A percentile compares a stretch with the other conserved stretches of the same genome.
These are phyloP conservation scores for Lachnellula willkommii DNA, from an alignment of 2,329 filamentous ascomycete genomes.

Conservation along the genomic window DNA sequence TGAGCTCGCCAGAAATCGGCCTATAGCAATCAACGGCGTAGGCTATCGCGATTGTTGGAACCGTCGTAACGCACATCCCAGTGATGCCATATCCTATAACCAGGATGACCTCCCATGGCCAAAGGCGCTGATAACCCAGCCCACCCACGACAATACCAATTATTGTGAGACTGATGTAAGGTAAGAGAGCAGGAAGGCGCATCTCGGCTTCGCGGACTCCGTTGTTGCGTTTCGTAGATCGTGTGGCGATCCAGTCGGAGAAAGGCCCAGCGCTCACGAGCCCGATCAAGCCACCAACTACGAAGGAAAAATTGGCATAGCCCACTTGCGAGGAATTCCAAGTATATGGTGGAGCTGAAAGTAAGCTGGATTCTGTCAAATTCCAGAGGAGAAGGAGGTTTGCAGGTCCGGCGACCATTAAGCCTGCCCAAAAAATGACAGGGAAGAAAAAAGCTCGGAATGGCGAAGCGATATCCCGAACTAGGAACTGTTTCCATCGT, in stretches of 20 bases:
- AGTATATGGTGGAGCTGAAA: slow-evolving; percentile 26
- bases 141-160: slow-evolving; percentile 43
- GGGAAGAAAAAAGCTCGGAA: slow-evolving; percentile 59
- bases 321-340: slow-evolving; percentile 40
- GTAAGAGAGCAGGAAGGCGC: slow-evolving; percentile 34
- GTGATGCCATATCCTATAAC: slow-evolving; percentile 53
- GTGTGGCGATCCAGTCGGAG: slow-evolving; percentile 32
- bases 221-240: slow-evolving; percentile 28
- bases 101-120: slow-evolving; percentile 51
- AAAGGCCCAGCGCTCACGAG: slow-evolving; percentile 44
- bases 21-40: slow-evolving; percentile 60
- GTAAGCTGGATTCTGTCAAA: slow-evolving; percentile 46
- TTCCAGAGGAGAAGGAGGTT: slow-evolving; percentile 53
- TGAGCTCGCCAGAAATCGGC: slow-evolving; percentile 53
- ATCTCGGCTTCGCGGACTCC: slow-evolving; percentile 35
- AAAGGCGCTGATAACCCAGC: slow-evolving; percentile 47
- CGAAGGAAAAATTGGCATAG: slow-evolving; percentile 46
- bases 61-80: slow-evolving; percentile 52
- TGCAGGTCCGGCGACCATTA: slow-evolving; percentile 56
- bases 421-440: slow-evolving; percentile 57
- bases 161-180: slow-evolving; percentile 44
- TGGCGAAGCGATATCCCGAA: slow-evolving; percentile 46
- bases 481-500: slow-evolving; percentile 43
- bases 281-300: slow-evolving; percentile 43
- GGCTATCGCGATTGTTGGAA: slow-evolving; percentile 51